Evolutionary conservation across 257 asterid genomes (phyloP), one percentile per base, ranked within the genome.

Genomic region (Ehretia macrophylla): DNA sequence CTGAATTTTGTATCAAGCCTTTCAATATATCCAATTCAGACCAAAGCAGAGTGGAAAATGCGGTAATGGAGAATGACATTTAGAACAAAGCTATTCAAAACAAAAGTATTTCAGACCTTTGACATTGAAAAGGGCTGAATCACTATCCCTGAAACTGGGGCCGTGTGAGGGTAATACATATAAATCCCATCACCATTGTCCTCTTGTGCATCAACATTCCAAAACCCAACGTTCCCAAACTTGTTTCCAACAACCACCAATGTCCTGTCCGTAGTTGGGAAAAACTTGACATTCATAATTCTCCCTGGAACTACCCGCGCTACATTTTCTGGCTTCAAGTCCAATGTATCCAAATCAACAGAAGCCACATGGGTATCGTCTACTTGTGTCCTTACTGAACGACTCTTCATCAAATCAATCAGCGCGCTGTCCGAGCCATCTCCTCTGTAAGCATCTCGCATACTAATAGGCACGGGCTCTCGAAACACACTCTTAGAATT

Each of bases 201-300:
- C 38, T 65, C 61, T 68, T 78, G 66, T 8, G 82, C 81, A 59
- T 80, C 76, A 49, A 81, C 80, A 66, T 88, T 80, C 98, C 98
- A 91, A 67, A 91, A 85, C 40, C 94, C 94, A 5, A 91, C 16
- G 67, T 88, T 78, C 45, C 98, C 98, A 68, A 35, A 75, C 61
- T 84, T 85, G 79, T 91, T 82, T 32, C 98, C 98, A 16, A 61
- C 96, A 16, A 72, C 95, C 48, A 85, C 78, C 83, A 88, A 72
- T 55, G 65, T 76, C 73, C 79, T 68, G 60, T 72, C 83, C 32
- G 53, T 20, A 16, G 89, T 76, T 8, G 96, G 98, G 16, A 82
- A 82, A 66, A 85, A 84, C 68, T 62, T 73, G 73, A 88, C 58
- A 64, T 64, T 81, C 78, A 84, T 64, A 64, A 92, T 86, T 69